Conservation (phyloP, 2,329 filamentous ascomycete species). For the Diplodia seriata region DNA sequence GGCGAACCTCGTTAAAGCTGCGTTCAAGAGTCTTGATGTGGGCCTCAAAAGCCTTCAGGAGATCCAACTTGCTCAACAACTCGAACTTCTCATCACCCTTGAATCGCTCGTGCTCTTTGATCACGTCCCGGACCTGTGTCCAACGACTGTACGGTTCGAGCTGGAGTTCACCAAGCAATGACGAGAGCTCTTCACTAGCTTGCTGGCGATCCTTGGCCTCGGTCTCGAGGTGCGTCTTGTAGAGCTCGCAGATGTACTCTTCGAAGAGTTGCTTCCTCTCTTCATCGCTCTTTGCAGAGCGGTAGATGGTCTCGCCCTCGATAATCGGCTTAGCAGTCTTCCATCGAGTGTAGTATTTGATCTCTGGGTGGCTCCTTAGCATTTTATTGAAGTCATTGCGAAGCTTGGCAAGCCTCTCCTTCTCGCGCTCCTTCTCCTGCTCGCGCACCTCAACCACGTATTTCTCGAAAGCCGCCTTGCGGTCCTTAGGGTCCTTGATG, state of each 20-base stretch:
- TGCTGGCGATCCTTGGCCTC: conserved; percentile 75
- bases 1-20: conserved; percentile 86
- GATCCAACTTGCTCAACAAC: conserved; percentile 83
- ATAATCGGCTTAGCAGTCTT: conserved; percentile 94
- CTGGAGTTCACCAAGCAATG: conserved; percentile 78
- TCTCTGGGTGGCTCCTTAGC: conserved; percentile 95
- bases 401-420: conserved; percentile 90
- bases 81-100: conserved; percentile 85
- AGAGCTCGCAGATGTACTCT: conserved; percentile 87
- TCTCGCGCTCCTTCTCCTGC: conserved; percentile 93
- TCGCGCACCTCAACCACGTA: conserved; percentile 88
- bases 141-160: conserved; percentile 94
- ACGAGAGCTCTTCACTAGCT: conserved; percentile 82
- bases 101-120: conserved; percentile 79
- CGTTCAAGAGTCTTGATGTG: conserved; percentile 94
- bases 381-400: conserved; percentile 94
- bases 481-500: conserved; percentile 89
- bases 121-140: conserved; percentile 84
- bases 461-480: conserved; percentile 91
- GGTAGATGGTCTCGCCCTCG: conserved; percentile 93
- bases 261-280: conserved; percentile 91
- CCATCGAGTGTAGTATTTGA: conserved; percentile 96
- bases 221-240: conserved; percentile 78
- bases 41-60: conserved; percentile 90
- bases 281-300: conserved; percentile 83